Percentiles rank a stretch among this genome's conserved stretches.
Conservation (phyloP, 2,329 filamentous ascomycete genomes). For the Chrysoporthe austroafricana region DNA sequence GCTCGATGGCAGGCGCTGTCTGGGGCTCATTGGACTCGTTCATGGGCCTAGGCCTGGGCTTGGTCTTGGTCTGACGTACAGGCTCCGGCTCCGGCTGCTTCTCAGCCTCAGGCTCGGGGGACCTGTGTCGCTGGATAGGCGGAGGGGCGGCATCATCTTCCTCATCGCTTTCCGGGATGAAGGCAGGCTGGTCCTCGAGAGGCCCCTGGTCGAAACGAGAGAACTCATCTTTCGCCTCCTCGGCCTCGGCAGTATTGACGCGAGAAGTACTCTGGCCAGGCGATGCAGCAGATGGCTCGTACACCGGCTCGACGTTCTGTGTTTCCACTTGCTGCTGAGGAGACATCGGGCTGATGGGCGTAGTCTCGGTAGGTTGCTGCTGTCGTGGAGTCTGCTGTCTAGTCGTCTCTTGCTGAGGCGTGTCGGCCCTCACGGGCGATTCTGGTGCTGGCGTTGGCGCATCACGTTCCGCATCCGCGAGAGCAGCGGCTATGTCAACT, state of each 20-base stretch:
- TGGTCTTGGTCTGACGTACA: slow-evolving; percentile 38
- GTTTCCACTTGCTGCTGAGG: slow-evolving; percentile 33
- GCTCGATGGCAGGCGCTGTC: slow-evolving; percentile 62
- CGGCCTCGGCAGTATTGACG: slow-evolving; percentile 61
- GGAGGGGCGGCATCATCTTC: slow-evolving; percentile 55
- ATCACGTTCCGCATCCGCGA: slow-evolving; percentile 42
- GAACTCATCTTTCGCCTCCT: slow-evolving; percentile 64
- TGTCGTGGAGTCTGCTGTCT: slow-evolving; percentile 6
- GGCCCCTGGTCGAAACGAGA: slow-evolving; percentile 86
- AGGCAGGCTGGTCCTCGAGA: slow-evolving; percentile 82
- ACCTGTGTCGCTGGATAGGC: slow-evolving; percentile 52
- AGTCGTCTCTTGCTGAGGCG: slow-evolving; percentile 24
- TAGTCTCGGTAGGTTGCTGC: slow-evolving; percentile 2
- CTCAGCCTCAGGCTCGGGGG: slow-evolving; percentile 31
- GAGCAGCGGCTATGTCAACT: slow-evolving; percentile 55
- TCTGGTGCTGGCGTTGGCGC: slow-evolving; percentile 11
- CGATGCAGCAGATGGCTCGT: slow-evolving; percentile 44
- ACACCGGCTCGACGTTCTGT: slow-evolving; percentile 40
- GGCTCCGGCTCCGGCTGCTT: slow-evolving; percentile 35
- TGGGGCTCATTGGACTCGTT: slow-evolving; percentile 34
- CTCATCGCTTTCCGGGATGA: slow-evolving; percentile 60
- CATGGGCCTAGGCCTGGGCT: slow-evolving; percentile 31
- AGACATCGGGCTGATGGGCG: slow-evolving; percentile 26
- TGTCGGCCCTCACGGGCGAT: slow-evolving; percentile 18
- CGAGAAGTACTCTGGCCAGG: slow-evolving; percentile 57